Base-by-base conservation (phyloP, 208 protist species). In the Balamuthia mandrillaris region DNA sequence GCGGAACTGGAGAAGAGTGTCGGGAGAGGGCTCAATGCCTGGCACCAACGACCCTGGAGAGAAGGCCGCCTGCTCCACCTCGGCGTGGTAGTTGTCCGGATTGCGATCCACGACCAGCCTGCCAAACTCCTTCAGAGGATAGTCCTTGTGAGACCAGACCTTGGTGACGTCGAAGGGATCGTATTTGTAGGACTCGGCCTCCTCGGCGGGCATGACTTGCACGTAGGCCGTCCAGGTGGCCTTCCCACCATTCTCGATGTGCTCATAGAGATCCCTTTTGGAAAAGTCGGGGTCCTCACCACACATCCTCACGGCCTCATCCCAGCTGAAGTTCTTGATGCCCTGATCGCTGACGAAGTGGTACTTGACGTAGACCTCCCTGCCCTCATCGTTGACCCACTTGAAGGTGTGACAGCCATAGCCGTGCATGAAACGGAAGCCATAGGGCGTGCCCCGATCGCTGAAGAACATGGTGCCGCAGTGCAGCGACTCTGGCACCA, bases 161-260 rank as follows among this genome's bases (percentile, higher is more conserved):
- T 96, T 96, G 52, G 94, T 96, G 24, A 93, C 47, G 82, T 96
- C 94, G 52, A 96, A 92, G 27, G 85, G 65, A 75, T 96, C 66
- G 52, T 88, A 95, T 47, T 75, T 52, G 65, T 88, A 92, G 39
- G 89, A 90, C 24, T 44, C 27, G 18, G 60, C 91, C 18, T 96
- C 90, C 24, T 89, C 91, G 47, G 88, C 52, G 16, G 90, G 31
- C 83, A 96, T 94, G 44, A 95, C 49, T 89, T 96, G 94, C 10
- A 96, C 56, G 16, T 85, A 83, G 2, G 93, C 44, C 45, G 68
- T 91, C 94, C 93, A 96, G 14, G 47, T 24, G 18, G 18, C 47
- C 21, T 14, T 24, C 47, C 16, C 21, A 54, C 92, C 91, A 29
- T 68, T 44, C 16, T 93, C 88, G 49, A 96, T 95, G 49, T 37